These are phyloP conservation scores for Auriscalpium vulgare DNA, from an alignment of 768 basidiomycete genomes.

Conservation along the genomic window DNA sequence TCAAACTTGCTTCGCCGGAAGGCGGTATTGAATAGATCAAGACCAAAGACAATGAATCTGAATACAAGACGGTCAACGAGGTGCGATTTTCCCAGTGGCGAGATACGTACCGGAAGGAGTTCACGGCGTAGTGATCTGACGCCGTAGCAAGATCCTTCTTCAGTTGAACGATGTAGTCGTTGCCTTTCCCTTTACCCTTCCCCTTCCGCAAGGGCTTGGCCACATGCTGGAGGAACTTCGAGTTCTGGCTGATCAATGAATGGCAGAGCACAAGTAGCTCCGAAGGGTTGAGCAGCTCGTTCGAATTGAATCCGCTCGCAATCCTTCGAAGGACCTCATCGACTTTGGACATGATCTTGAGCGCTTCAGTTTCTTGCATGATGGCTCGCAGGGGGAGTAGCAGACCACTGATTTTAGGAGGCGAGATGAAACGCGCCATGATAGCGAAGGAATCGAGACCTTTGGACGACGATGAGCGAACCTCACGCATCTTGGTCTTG, in stretches of 20 bases:
- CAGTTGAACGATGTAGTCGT: constrained; percentile 66
- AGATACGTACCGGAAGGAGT: constrained; percentile 69
- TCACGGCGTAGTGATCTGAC: constrained; percentile 69
- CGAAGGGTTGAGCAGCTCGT: constrained; percentile 56
- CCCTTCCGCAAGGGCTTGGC: constrained; percentile 27
- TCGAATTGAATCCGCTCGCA: constrained; percentile 77
- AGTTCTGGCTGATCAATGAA: constrained; percentile 85
- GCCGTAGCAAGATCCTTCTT: constrained; percentile 55
- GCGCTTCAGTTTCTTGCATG: constrained; percentile 77
- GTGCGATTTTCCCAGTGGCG: background rate
- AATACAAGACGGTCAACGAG: constrained; percentile 2
- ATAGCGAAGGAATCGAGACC: constrained; percentile 83
- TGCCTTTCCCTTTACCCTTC: constrained; percentile 26
- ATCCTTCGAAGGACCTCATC: constrained; percentile 86
- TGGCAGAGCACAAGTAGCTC: constrained; percentile 81
- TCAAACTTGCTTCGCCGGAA: constrained; percentile 82
- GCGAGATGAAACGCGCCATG: constrained; percentile 71
- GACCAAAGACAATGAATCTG: constrained; percentile 85
- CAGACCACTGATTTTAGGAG: constrained; percentile 64
- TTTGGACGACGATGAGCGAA: constrained; percentile 71
- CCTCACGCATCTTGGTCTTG: constrained; percentile 92
- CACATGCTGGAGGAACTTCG: constrained; percentile 69
- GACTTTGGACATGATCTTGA: constrained; percentile 72
- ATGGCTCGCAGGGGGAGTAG: constrained; percentile 75
- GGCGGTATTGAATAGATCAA: constrained; percentile 86